A percentile compares a stretch with the other conserved stretches of the same genome.
phyloP scores from a whole-genome alignment of 1,139 yeast species.

The Suzukiozyma palmioleophila region DNA sequence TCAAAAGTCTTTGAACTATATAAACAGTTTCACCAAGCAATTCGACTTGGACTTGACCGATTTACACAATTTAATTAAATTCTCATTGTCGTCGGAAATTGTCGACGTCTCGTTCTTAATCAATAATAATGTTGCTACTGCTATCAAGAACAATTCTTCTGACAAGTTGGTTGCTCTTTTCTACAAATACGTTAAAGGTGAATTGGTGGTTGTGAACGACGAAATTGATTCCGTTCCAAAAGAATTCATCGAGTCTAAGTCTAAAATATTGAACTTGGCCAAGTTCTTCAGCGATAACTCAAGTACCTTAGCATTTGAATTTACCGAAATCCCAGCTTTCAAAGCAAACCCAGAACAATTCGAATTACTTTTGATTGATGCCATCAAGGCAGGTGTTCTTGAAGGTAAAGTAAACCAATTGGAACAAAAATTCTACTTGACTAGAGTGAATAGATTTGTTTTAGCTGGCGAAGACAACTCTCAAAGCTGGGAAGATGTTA shows the following conservation, averaged over 20 bases:
- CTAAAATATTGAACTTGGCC: conserved; percentile 41
- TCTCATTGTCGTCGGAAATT: conserved; percentile 37
- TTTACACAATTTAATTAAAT: conserved; percentile 30
- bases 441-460: conserved; percentile 40
- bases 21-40: conserved; percentile 30
- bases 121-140: conserved; percentile 35
- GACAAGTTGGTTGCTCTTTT: conserved; percentile 27
- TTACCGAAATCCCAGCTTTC: conserved; percentile 34
- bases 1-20: conserved; percentile 29
- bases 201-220: conserved; percentile 14
- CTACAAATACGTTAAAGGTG: conserved; percentile 34
- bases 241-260: conserved; percentile 29
- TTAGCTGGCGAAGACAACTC: conserved; percentile 35
- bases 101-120: conserved; percentile 44
- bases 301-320: conserved; percentile 24
- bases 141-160: conserved; percentile 20
- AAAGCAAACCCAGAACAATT: conserved; percentile 31
- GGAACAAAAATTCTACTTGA: conserved; percentile 39
- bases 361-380: conserved; percentile 39
- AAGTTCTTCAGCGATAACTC: conserved; percentile 30
- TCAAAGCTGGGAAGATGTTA: conserved; percentile 36
- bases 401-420: conserved; percentile 48
- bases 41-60: conserved; percentile 23
- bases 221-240: conserved; percentile 8
- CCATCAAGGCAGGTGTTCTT: conserved; percentile 42